Percentiles rank a stretch among this genome's conserved stretches.
Conservation (phyloP, 108 stramenopile species). For the Pseudonitzschia multiseries region DNA sequence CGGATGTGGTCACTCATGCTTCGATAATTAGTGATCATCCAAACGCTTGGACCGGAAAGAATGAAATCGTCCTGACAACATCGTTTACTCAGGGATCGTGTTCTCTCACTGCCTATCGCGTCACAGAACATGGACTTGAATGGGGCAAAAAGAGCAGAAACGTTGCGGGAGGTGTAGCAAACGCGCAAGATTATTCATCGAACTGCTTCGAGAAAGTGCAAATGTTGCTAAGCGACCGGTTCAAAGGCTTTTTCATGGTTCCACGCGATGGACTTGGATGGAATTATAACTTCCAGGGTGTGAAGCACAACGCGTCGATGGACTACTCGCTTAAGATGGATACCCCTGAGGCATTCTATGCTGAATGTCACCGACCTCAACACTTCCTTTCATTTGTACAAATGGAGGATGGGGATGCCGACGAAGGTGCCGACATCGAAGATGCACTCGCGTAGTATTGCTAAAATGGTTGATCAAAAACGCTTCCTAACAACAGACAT, state of each 20-base stretch:
- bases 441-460: constrained; percentile 64
- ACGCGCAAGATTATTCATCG: constrained; percentile 90
- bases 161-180: constrained; percentile 82
- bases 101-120: constrained; percentile 95
- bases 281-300: constrained; percentile 99
- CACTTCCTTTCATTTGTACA: constrained; percentile 98
- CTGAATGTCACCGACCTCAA: constrained; percentile 95
- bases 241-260: constrained; percentile 98
- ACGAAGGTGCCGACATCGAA: constrained; percentile 90
- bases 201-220: constrained; percentile 97
- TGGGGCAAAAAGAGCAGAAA: constrained; percentile 96
- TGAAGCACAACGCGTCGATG: constrained; percentile 92
- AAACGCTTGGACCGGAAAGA: constrained; percentile 87
- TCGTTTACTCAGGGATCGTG: constrained; percentile 98
- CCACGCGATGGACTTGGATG: constrained; percentile 91
- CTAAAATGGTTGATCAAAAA: not conserved
- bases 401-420: constrained; percentile 88
- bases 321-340: constrained; percentile 91
- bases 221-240: constrained; percentile 96
- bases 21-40: constrained; percentile 86
- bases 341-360: constrained; percentile 90
- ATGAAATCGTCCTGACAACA: constrained; percentile 94
- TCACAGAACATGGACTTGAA: constrained; percentile 90
- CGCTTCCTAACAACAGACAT: not conserved
- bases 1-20: constrained; percentile 91